These are phyloP conservation scores for Lasiodiplodia sp. DNA, from an alignment of 2,329 filamentous ascomycete genomes.

Conservation along the genomic window DNA sequence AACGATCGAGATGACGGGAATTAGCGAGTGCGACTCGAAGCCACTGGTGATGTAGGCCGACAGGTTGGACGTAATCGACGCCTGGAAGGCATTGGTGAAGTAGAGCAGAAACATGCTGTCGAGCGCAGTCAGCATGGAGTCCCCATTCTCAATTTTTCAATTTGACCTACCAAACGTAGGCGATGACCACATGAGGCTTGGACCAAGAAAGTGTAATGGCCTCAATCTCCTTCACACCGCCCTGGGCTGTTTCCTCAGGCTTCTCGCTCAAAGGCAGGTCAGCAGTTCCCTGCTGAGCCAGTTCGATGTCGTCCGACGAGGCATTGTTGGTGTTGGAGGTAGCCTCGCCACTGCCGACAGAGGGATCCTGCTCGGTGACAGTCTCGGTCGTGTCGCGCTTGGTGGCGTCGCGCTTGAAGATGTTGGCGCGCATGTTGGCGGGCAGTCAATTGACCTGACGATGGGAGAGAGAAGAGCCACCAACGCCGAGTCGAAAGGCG, in stretches of 20 bases:
- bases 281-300: background rate
- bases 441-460: background rate
- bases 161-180: slow-evolving; percentile 47
- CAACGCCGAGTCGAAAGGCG: background rate
- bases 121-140: background rate
- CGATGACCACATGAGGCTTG: slow-evolving; percentile 44
- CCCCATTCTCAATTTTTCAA: background rate
- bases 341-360: background rate
- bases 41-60: slow-evolving; percentile 43
- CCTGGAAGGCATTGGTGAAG: slow-evolving; percentile 53
- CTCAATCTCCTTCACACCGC: slow-evolving; percentile 49
- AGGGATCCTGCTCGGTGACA: background rate
- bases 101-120: slow-evolving; percentile 47
- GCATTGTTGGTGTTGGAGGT: background rate
- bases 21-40: slow-evolving; percentile 39
- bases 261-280: background rate
- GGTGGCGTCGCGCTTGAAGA: slow-evolving; percentile 6
- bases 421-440: slow-evolving; percentile 11
- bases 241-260: slow-evolving; percentile 43
- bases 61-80: slow-evolving; percentile 46
- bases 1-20: slow-evolving; percentile 39
- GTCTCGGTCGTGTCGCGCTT: slow-evolving; percentile 1
- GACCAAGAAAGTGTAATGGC: slow-evolving; percentile 52
- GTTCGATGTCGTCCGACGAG: background rate
- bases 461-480: background rate